Percentiles rank a stretch among this genome's conserved stretches.
Evolutionary conservation across 306 rosid genomes (phyloP).

Genomic region (Cicer pinnatifidum): DNA sequence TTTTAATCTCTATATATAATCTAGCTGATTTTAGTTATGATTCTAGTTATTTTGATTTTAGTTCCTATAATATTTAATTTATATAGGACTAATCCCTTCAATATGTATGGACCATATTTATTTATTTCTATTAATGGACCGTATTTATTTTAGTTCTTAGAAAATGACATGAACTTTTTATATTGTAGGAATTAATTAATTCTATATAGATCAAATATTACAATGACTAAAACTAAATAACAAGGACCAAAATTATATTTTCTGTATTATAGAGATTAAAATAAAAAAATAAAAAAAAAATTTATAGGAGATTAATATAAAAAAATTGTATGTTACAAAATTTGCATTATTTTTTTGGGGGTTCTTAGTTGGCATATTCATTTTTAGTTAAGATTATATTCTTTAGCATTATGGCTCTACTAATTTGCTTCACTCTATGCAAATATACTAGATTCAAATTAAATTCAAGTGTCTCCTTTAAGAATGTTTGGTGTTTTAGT

Average conservation of each 20-base stretch:
- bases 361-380: conserved; percentile 14
- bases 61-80: no score
- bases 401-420: conserved; percentile 9
- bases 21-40: no score
- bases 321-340: background rate
- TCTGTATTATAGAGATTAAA: background rate
- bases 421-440: conserved; percentile 26
- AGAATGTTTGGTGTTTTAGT: conserved; percentile 38
- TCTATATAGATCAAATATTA: background rate
- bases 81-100: no score
- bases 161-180: background rate
- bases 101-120: no score
- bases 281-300: background rate
- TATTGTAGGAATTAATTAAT: no score
- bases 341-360: background rate
- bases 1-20: background rate
- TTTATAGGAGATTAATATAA: background rate
- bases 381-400: conserved; percentile 18
- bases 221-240: background rate
- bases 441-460: conserved; percentile 39
- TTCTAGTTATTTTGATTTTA: no score
- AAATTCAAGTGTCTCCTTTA: conserved; percentile 30
- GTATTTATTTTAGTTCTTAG: background rate
- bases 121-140: no score
- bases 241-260: background rate